These are phyloP conservation scores for Panaeolus cyanescens DNA, from an alignment of 768 basidiomycete genomes.

Conservation along the genomic window DNA sequence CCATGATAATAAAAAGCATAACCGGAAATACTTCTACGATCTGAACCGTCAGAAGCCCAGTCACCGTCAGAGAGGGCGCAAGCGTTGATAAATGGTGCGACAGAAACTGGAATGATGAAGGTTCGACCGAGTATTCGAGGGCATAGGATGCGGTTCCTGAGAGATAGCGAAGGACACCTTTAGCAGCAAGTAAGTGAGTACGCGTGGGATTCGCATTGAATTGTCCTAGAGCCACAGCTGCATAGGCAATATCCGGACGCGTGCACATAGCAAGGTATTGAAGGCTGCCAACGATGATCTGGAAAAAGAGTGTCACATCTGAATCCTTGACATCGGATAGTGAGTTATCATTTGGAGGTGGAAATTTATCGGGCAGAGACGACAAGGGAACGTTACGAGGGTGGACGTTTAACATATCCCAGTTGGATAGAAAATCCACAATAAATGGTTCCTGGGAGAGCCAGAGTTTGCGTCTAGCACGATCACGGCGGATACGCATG, in stretches of 20 bases:
- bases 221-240: slow-evolving; percentile 30
- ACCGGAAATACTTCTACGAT: slow-evolving; percentile 22
- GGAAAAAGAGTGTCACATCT: too few relatives aligned
- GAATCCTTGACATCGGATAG: too few relatives aligned
- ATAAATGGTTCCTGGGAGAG: slow-evolving; percentile 14
- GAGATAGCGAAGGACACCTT: slow-evolving; percentile 17
- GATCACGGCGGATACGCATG: slow-evolving; percentile 11
- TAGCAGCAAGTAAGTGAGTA: slow-evolving; percentile 32
- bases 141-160: slow-evolving; percentile 1
- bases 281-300: slow-evolving; percentile 11
- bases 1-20: slow-evolving; percentile 18
- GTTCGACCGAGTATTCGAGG: slow-evolving; percentile 4
- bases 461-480: slow-evolving; percentile 5
- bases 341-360: too few relatives aligned
- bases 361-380: too few relatives aligned
- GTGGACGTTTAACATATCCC: slow-evolving; percentile 3
- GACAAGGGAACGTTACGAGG: background rate
- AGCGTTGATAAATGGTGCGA: too few relatives aligned
- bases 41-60: background rate
- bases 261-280: slow-evolving; percentile 19
- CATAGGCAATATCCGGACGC: slow-evolving; percentile 16
- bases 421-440: slow-evolving; percentile 9
- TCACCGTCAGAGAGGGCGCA: background rate
- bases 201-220: slow-evolving; percentile 31
- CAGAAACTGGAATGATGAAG: background rate